phyloP scores from a whole-genome alignment of 768 basidiomycete genomes.

The Russula virescens region DNA sequence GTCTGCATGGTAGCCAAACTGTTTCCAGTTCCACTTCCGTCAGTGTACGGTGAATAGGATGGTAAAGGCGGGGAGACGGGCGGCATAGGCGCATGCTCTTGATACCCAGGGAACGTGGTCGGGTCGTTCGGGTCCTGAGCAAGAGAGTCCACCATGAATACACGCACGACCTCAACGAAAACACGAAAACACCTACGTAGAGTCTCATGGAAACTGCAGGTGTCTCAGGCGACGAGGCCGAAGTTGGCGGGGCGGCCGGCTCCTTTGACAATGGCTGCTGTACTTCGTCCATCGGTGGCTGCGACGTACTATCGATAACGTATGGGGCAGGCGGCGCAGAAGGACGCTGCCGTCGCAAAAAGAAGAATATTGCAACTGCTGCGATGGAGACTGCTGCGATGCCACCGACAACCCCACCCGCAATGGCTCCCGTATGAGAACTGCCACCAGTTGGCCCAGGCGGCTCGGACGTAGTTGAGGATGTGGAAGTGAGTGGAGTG shows the following conservation, averaged over 20 bases:
- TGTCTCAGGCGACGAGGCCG: neutral
- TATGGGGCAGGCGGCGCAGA: neutral
- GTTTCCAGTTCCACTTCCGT: neutral
- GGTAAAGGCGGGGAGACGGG: neutral
- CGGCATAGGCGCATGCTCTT: neutral
- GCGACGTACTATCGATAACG: neutral
- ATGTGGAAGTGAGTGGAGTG: neutral
- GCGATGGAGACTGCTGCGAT: neutral
- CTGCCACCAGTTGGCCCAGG: neutral
- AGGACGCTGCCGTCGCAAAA: neutral
- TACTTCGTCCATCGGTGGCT: neutral
- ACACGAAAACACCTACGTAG: neutral
- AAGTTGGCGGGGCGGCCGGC: neutral
- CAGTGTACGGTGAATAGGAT: neutral
- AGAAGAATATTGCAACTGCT: neutral
- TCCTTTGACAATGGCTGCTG: neutral
- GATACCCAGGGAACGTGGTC: conserved; percentile 7
- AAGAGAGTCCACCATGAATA: too few species aligned
- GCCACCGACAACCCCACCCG: conserved; percentile 6
- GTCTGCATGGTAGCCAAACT: neutral
- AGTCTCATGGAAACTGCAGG: neutral
- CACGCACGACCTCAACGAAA: too few species aligned
- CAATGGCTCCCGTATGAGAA: conserved; percentile 1
- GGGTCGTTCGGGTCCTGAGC: conserved; percentile 14
- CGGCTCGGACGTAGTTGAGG: neutral